Percentiles rank a stretch among this genome's conserved stretches.
phyloP scores from a whole-genome alignment of 306 rosid genomes.

The Casuarina glauca region DNA sequence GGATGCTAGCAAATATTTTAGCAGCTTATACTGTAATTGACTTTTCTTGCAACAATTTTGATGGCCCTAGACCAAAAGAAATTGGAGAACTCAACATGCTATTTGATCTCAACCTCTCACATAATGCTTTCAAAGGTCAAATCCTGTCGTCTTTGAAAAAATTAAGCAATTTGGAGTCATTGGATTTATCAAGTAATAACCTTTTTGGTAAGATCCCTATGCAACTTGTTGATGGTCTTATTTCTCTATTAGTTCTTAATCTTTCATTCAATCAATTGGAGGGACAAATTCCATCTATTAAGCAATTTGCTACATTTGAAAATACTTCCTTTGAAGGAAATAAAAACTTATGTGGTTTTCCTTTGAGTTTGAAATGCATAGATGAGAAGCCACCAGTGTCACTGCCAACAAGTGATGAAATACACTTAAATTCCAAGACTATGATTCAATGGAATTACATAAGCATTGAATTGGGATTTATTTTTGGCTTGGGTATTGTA shows the following conservation, averaged over 20 bases:
- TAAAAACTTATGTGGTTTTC: slow-evolving; percentile 32
- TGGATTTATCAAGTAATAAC: slow-evolving; percentile 37
- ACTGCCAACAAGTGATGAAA: not conserved
- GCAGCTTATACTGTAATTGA: not conserved
- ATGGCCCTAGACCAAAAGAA: slow-evolving; percentile 20
- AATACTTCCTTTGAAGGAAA: slow-evolving; percentile 34
- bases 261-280: slow-evolving; percentile 33
- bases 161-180: slow-evolving; percentile 28
- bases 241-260: slow-evolving; percentile 28
- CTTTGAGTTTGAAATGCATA: slow-evolving; percentile 6
- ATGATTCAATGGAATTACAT: slow-evolving; percentile 36
- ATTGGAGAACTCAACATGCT: slow-evolving; percentile 13
- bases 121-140: slow-evolving; percentile 20
- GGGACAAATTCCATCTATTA: slow-evolving; percentile 29
- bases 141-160: slow-evolving; percentile 36
- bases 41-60: slow-evolving; percentile 27
- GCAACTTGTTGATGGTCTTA: slow-evolving; percentile 1
- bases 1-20: not conserved
- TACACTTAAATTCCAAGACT: not conserved
- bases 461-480: slow-evolving; percentile 34
- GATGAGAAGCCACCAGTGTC: not conserved
- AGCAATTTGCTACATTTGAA: slow-evolving; percentile 40
- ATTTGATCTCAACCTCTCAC: slow-evolving; percentile 26
- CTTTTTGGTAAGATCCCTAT: slow-evolving; percentile 27
- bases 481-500: slow-evolving; percentile 27